Base-by-base conservation (phyloP, 495 filamentous ascomycete genomes). In the Penicillium herquei region DNA sequence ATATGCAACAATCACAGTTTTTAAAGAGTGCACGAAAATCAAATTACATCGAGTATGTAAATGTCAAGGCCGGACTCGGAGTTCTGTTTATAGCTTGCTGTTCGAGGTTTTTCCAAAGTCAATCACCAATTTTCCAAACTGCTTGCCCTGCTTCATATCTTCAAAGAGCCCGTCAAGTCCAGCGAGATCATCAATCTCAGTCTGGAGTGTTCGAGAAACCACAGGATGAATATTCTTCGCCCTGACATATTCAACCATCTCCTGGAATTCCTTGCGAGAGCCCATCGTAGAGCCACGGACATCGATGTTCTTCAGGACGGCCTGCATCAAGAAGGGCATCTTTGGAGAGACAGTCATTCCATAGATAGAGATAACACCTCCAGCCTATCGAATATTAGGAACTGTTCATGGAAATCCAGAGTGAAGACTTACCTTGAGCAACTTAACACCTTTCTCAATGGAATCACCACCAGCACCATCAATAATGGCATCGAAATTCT, bases 381-480 rank as follows among this genome's bases (percentile, higher is more conserved):
- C 89, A 47, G 69, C 56, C 77, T 81, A 49, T 11, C 18, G 11
- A 32, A 5, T 3, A 46, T 8, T 10, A 12, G 6, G 7, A 11
- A 10, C 7, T 31, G 26, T 2, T 39, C 7, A 21, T 44, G 35
- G 17, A 17, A 21, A 18, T 9, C 12, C 32, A 6, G 11, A 39
- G 43, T 3, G 7, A 26, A 35, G 3, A 69, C 72, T 66, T 52
- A 79, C 75, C 74, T 85, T 84, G 50, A 88, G 64, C 30, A 90
- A 43, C 64, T 72, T 84, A 31, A 75, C 73, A 31, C 75, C 76
- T 64, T 79, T 82, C 14, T 75, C 72, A 26, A 88, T 74, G n/a
- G 90, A 70, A 66, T 90, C 85, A 30, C 88, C 89, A 14, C 89
- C 89, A 0, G 89, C 87, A 12, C 89, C 88, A 68, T 93, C 89